These are phyloP conservation scores for Chaetomium fimeti DNA, from an alignment of 495 filamentous ascomycete species.

Conservation along the genomic window DNA sequence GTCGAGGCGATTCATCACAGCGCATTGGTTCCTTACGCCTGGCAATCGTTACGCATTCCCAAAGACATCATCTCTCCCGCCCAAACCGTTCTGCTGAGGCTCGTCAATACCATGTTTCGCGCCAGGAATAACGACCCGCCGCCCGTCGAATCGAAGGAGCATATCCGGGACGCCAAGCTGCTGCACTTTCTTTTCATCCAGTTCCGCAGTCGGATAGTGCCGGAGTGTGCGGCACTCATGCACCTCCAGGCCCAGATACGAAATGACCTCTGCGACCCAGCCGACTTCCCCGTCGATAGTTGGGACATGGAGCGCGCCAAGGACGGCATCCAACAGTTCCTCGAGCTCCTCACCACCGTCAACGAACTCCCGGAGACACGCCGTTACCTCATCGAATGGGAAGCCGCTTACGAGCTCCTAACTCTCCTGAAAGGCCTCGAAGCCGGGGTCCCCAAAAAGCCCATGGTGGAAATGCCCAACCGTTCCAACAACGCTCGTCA, in stretches of 20 bases:
- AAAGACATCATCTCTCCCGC: constrained; percentile 96
- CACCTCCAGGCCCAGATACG: constrained; percentile 89
- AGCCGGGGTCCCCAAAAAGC: constrained; percentile 69
- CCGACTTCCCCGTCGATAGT: constrained; percentile 88
- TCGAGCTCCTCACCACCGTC: constrained; percentile 90
- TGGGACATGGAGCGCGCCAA: constrained; percentile 93
- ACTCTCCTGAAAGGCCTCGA: constrained; percentile 83
- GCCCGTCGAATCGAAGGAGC: constrained; percentile 49
- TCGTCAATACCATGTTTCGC: constrained; percentile 85
- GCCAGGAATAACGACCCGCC: constrained; percentile 60
- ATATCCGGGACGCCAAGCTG: constrained; percentile 54
- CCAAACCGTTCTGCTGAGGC: constrained; percentile 85
- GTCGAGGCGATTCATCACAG: constrained; percentile 88
- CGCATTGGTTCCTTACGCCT: constrained; percentile 83
- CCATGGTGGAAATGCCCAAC: constrained; percentile 36
- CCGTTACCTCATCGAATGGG: constrained; percentile 80
- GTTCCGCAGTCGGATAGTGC: constrained; percentile 87
- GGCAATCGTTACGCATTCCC: constrained; percentile 81
- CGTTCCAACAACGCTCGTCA: constrained; percentile 21
- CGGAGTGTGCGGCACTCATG: constrained; percentile 88
- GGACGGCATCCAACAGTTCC: constrained; percentile 84
- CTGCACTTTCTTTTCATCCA: constrained; percentile 89
- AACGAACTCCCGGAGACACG: constrained; percentile 63
- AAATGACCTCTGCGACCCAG: constrained; percentile 43
- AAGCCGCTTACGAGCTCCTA: constrained; percentile 79